phyloP scores from a whole-genome alignment of 2,329 filamentous ascomycete genomes.

The Xylaria sp. region DNA sequence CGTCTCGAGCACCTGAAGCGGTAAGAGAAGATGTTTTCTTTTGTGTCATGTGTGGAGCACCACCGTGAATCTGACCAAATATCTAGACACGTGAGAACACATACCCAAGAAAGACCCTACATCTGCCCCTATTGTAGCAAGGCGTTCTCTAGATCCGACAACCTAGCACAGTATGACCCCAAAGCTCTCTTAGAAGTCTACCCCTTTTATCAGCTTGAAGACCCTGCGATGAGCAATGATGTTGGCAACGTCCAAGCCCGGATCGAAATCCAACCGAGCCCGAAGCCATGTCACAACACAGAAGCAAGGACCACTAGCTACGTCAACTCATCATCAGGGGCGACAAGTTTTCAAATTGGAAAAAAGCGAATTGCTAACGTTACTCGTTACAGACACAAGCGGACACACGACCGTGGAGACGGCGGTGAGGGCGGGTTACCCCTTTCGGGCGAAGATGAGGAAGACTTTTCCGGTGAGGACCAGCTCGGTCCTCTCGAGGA shows the following conservation, averaged over 20 bases:
- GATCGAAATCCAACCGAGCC: slow-evolving; percentile 34
- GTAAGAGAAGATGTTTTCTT: slow-evolving; percentile 64
- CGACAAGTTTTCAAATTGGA: slow-evolving; percentile 27
- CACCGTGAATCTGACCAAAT: slow-evolving; percentile 51
- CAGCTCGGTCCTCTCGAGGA: slow-evolving; percentile 81
- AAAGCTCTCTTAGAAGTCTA: slow-evolving; percentile 43
- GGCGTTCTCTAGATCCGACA: slow-evolving; percentile 97
- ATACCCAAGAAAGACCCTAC: slow-evolving; percentile 98
- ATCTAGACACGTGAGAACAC: slow-evolving; percentile 93
- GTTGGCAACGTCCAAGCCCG: slow-evolving; percentile 37
- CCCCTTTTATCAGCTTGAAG: slow-evolving; percentile 39
- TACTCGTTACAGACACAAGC: slow-evolving; percentile 74
- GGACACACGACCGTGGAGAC: slow-evolving; percentile 67
- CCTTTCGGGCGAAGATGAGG: slow-evolving; percentile 81
- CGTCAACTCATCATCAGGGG: slow-evolving; percentile 37
- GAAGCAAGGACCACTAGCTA: slow-evolving; percentile 38
- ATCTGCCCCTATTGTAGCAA: slow-evolving; percentile 98
- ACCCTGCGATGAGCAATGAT: slow-evolving; percentile 48
- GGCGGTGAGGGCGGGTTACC: slow-evolving; percentile 60
- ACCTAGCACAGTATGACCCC: slow-evolving; percentile 86
- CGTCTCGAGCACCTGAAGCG: slow-evolving; percentile 98
- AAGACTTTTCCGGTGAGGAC: slow-evolving; percentile 81
- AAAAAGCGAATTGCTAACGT: slow-evolving; percentile 39
- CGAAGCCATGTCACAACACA: slow-evolving; percentile 39
- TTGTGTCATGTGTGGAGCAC: slow-evolving; percentile 45